Evolutionary conservation across 768 basidiomycete genomes (phyloP).

Genomic region (Lactarius evosmus): DNA sequence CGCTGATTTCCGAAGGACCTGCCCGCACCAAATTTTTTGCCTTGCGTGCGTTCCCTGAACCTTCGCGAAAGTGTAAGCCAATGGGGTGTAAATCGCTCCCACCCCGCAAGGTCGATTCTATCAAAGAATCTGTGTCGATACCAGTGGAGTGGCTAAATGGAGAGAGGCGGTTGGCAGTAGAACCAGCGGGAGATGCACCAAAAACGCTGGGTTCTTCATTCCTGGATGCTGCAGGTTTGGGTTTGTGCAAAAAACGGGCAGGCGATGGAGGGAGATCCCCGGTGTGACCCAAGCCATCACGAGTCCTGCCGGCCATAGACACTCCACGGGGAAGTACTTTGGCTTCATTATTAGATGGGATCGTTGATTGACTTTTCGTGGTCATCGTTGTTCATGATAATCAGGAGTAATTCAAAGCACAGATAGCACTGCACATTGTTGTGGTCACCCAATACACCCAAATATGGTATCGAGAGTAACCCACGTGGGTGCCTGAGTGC

Average conservation of each 20-base stretch:
- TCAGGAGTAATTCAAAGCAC: neutral
- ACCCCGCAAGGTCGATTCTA: slow-evolving; percentile 2
- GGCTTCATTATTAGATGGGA: neutral
- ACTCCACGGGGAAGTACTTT: neutral
- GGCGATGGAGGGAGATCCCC: slow-evolving; percentile 4
- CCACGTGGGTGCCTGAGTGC: slow-evolving; percentile 12
- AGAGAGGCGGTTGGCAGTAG: neutral
- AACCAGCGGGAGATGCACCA: neutral
- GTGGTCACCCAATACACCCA: neutral
- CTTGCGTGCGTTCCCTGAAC: slow-evolving; percentile 27
- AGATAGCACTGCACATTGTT: neutral
- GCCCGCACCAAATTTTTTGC: slow-evolving; percentile 13
- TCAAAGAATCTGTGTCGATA: slow-evolving; percentile 1
- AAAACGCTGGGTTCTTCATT: neutral
- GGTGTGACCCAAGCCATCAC: neutral
- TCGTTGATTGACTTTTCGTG: slow-evolving; percentile 4
- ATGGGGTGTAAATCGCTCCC: slow-evolving; percentile 1
- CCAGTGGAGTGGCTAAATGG: slow-evolving; percentile 3
- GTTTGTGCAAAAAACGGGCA: slow-evolving; percentile 2
- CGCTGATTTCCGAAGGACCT: neutral
- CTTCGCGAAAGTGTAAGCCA: slow-evolving; percentile 27
- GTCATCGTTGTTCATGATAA: slow-evolving; percentile 2
- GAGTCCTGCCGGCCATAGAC: neutral
- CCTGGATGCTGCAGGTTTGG: neutral
- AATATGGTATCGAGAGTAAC: slow-evolving; percentile 3